These are phyloP conservation scores for Pestalotiopsis sp. DNA, from an alignment of 2,329 filamentous ascomycete species.

Conservation along the genomic window DNA sequence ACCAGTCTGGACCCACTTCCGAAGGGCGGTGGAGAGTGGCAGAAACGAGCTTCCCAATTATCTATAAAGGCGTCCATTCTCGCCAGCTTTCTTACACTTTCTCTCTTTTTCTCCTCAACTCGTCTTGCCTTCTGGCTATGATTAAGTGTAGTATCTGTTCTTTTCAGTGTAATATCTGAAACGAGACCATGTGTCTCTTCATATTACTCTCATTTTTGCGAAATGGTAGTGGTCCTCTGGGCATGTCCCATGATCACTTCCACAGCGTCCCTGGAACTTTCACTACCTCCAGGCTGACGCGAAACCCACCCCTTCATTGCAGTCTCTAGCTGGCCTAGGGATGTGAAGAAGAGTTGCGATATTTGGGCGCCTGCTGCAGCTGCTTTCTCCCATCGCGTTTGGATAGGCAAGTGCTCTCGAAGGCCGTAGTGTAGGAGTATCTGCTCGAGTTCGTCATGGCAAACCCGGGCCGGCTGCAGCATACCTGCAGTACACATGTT, in stretches of 20 bases:
- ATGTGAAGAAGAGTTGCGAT: constrained; percentile 53
- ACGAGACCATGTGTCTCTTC: constrained; percentile 71
- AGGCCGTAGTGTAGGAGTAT: too few relatives aligned
- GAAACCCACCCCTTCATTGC: constrained; percentile 64
- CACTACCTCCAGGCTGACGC: constrained; percentile 73
- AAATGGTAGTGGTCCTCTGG: constrained; percentile 57
- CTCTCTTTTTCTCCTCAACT: background rate
- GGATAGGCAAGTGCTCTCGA: too few relatives aligned
- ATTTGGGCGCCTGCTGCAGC: background rate
- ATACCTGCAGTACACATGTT: too few relatives aligned
- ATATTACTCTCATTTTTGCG: constrained; percentile 82
- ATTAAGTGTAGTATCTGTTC: constrained; percentile 96
- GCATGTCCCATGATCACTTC: constrained; percentile 65
- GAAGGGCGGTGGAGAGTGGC: background rate
- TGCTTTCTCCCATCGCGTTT: too few relatives aligned
- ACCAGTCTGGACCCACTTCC: background rate
- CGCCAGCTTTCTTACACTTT: background rate
- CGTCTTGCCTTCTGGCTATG: constrained; percentile 51
- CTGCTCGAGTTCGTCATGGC: too few relatives aligned
- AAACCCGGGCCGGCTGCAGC: too few relatives aligned
- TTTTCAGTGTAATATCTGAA: constrained; percentile 72
- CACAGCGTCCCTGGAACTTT: constrained; percentile 74
- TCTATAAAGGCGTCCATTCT: background rate
- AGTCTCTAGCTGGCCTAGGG: constrained; percentile 48
- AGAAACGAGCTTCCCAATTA: background rate